Percentiles rank a stretch among this genome's conserved stretches.
Evolutionary conservation across 371 early-diverging fungal genomes (phyloP).

Genomic region (Lichtheimia corymbifera): DNA sequence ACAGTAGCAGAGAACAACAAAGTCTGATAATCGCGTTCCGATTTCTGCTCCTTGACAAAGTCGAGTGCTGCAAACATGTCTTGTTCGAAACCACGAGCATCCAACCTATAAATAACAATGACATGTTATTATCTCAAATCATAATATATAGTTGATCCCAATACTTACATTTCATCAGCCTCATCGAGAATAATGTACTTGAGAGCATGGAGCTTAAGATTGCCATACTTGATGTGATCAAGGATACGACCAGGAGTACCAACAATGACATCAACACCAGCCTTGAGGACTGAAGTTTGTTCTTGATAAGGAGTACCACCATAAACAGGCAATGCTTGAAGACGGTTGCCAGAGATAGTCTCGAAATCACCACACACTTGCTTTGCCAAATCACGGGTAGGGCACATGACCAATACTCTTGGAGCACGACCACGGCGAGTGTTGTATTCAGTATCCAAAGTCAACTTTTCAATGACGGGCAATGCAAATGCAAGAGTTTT

Average conservation of each 20-base stretch:
- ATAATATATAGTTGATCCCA: not conserved
- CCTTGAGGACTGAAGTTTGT: constrained; percentile 77
- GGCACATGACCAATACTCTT: constrained; percentile 80
- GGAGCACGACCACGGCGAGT: constrained; percentile 76
- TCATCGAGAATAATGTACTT: constrained; percentile 91
- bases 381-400: constrained; percentile 97
- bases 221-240: constrained; percentile 91
- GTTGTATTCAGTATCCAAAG: constrained; percentile 45
- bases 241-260: constrained; percentile 98
- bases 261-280: constrained; percentile 94
- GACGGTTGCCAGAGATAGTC: constrained; percentile 58
- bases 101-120: constrained; percentile 50
- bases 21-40: constrained; percentile 73
- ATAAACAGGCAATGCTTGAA: constrained; percentile 67
- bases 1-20: constrained; percentile 88
- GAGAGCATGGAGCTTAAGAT: constrained; percentile 71
- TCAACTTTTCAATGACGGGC: constrained; percentile 82
- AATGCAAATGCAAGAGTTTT: constrained; percentile 92
- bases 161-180: constrained; percentile 83
- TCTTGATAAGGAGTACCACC: constrained; percentile 86
- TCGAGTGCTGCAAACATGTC: constrained; percentile 89
- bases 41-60: constrained; percentile 75
- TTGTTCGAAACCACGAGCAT: constrained; percentile 92
- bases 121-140: not conserved
- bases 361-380: constrained; percentile 82